Percentiles rank a stretch among this genome's conserved stretches.
These are phyloP conservation scores for Amauroascus niger DNA, from an alignment of 2,329 filamentous ascomycete species.

Conservation along the genomic window DNA sequence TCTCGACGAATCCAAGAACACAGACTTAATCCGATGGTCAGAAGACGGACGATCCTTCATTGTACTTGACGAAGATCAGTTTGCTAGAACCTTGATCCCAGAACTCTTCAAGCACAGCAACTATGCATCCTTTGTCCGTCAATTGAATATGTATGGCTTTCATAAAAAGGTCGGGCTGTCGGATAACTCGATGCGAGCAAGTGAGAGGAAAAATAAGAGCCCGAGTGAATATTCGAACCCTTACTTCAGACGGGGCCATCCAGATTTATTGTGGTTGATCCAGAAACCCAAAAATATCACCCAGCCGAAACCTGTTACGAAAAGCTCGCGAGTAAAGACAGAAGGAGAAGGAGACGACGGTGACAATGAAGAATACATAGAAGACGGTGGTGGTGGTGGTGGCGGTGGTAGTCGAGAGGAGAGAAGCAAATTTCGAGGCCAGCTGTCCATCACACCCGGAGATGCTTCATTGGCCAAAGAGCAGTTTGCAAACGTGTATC, in stretches of 20 bases:
- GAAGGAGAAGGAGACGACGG: slow-evolving; percentile 58
- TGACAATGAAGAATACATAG: slow-evolving; percentile 52
- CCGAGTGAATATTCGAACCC: slow-evolving; percentile 97
- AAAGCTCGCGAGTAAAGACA: slow-evolving; percentile 38
- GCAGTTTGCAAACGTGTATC: slow-evolving; percentile 66
- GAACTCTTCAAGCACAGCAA: slow-evolving; percentile 74
- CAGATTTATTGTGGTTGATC: slow-evolving; percentile 89
- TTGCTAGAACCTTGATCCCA: slow-evolving; percentile 62
- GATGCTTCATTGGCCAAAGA: slow-evolving; percentile 21
- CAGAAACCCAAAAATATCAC: slow-evolving; percentile 79
- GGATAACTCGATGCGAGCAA: slow-evolving; percentile 95
- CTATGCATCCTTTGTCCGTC: slow-evolving; percentile 66
- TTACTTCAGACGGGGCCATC: slow-evolving; percentile 87
- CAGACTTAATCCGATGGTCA: slow-evolving; percentile 92
- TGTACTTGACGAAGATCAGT: slow-evolving; percentile 89
- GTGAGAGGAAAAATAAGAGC: slow-evolving; percentile 93
- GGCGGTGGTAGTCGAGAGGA: slow-evolving; percentile 31
- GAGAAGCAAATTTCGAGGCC: slow-evolving; percentile 29
- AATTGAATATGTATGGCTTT: slow-evolving; percentile 58
- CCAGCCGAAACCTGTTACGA: slow-evolving; percentile 44
- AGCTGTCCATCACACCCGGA: slow-evolving; percentile 34
- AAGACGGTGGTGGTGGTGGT: slow-evolving; percentile 34
- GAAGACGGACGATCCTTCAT: slow-evolving; percentile 94
- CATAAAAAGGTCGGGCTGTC: slow-evolving; percentile 73
- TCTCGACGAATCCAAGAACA: slow-evolving; percentile 84